Conservation (phyloP, 352 stramenopile genomes). For the Phytophthora meadii region DNA sequence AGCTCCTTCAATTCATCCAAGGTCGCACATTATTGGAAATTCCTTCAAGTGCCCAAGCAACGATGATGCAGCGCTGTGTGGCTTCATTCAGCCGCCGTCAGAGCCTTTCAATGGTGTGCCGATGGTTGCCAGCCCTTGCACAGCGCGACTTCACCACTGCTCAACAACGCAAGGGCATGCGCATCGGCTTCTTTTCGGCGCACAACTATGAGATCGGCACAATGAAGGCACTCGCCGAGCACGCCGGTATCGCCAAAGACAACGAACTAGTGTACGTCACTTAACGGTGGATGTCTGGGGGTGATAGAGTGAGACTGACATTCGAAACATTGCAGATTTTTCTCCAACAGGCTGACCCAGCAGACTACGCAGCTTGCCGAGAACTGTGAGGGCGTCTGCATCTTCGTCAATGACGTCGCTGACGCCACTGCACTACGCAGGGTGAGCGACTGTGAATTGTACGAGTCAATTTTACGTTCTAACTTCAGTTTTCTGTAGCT, state of each 20-base stretch:
- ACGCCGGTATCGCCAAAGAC: constrained; percentile 43
- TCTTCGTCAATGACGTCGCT: constrained; percentile 88
- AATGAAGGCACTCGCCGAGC: constrained; percentile 46
- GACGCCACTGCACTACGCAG: constrained; percentile 60
- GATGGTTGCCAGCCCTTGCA: constrained; percentile 19
- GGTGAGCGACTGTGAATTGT: constrained; percentile 19
- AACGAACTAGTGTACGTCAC: constrained; percentile 57
- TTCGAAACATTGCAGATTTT: constrained; percentile 46
- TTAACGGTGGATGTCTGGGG: neutral
- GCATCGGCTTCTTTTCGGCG: constrained; percentile 78
- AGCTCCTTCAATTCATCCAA: neutral
- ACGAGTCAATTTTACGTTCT: constrained; percentile 1
- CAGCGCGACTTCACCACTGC: constrained; percentile 21
- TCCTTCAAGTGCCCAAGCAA: constrained; percentile 5
- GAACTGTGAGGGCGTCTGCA: constrained; percentile 65
- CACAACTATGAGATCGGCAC: constrained; percentile 70
- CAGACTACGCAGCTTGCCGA: constrained; percentile 60
- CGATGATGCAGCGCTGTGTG: constrained; percentile 22
- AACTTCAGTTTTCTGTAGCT: constrained; percentile 19
- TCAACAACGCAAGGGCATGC: constrained; percentile 45
- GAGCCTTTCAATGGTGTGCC: constrained; percentile 5
- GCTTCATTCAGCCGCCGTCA: constrained; percentile 18
- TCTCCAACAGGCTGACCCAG: constrained; percentile 57
- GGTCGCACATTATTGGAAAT: constrained; percentile 20
- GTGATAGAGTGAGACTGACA: neutral